Base-by-base conservation (phyloP, 148 eudicot genomes). In the Silene conica region DNA sequence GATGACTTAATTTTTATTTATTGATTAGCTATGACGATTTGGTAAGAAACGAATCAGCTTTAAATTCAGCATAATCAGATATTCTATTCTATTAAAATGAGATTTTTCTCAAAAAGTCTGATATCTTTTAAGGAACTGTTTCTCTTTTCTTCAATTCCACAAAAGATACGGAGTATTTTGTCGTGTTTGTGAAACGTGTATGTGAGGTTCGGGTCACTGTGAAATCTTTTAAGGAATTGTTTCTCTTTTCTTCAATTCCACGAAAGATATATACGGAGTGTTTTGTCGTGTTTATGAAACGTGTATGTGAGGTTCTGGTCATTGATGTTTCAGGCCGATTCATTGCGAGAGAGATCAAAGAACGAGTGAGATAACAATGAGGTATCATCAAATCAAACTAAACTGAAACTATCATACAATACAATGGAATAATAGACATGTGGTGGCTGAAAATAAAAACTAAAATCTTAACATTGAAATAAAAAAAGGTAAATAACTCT, bases 361-460 rank as follows among this genome's bases (percentile, higher is more conserved):
- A 68, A 15, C 20, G 52, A 22, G 31, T 69, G 60, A 69, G 72
- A 52, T 4, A 54, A 50, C 31, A 69, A 50, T 50, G 22, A 50
- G 5, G 10, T 8, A 50, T 69, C 41, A 50, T 69, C 41, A 23
- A 14, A 69, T 50, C 2, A 69, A 50, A 54, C 60, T 4, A 48
- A 69, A 50, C 21, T 69, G 28, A 20, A 68, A 12, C 22, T 3
- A 50, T 23, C 58, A 69, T 50, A 20, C 70, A 41, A 69, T 50
- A 20, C 70, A 41, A 25, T 15, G 43, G 22, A 69, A 22, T 18
- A 69, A 22, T 18, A 7, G 34, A 34, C 38, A 50, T 15, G 21
- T 58, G 23, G 26, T 50, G 20, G 18, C 56, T 67, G 15, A 20
- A 46, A 25, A 19, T 45, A 21, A 67, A 69, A 14, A 52, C 41